A percentile compares a stretch with the other conserved stretches of the same genome.
These are phyloP conservation scores for Rhodosorus marinus DNA, from an alignment of 23 red algal genomes.

Conservation along the genomic window DNA sequence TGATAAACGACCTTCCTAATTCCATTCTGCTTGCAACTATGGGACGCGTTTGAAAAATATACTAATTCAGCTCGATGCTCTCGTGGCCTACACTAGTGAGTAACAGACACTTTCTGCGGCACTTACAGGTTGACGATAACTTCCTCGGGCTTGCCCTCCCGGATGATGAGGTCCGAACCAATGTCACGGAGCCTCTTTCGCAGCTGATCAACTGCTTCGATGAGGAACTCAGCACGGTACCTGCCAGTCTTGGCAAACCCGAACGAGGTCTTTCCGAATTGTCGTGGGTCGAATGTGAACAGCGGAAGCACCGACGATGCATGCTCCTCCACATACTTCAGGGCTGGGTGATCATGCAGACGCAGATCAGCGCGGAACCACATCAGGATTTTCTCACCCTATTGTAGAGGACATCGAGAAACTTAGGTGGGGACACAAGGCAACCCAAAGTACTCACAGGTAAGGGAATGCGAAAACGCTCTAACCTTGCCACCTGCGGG, in stretches of 20 bases:
- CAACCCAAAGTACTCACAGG: too few relatives aligned
- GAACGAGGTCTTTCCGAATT: conserved; percentile 71
- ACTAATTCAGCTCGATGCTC: too few relatives aligned
- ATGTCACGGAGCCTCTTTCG: conserved; percentile 16
- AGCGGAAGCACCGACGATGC: conserved; percentile 27
- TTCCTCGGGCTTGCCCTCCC: conserved; percentile 54
- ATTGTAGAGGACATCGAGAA: too few relatives aligned
- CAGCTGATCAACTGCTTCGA: conserved; percentile 53
- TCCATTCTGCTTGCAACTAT: too few relatives aligned
- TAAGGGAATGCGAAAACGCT: too few relatives aligned
- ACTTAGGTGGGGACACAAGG: too few relatives aligned
- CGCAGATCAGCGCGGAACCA: conserved; percentile 88
- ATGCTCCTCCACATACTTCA: conserved; percentile 44
- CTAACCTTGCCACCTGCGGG: not conserved
- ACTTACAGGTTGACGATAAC: too few relatives aligned
- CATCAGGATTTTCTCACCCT: conserved; percentile 31
- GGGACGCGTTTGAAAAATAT: too few relatives aligned
- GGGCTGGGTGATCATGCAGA: conserved; percentile 83
- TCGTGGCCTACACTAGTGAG: too few relatives aligned
- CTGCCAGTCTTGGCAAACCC: conserved; percentile 85
- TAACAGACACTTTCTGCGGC: too few relatives aligned
- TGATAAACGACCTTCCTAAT: conserved; percentile 51
- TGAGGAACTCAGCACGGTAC: conserved; percentile 64
- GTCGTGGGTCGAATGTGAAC: conserved; percentile 84
- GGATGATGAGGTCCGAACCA: conserved; percentile 66